phyloP scores from a whole-genome alignment of 176 grass and related monocot species.

The Guadua angustifolia region DNA sequence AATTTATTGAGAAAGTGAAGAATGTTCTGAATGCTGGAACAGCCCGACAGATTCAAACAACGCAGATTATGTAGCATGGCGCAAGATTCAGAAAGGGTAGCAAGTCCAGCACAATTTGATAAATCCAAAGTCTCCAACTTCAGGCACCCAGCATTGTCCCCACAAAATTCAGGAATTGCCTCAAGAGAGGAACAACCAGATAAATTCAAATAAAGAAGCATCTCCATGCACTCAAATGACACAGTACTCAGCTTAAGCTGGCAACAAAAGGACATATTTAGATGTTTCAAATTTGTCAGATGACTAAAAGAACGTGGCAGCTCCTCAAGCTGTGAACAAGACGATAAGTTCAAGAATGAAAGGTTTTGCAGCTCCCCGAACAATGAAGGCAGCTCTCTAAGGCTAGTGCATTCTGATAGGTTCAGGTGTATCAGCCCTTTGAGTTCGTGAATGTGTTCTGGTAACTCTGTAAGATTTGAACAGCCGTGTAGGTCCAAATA shows the following conservation, averaged over 20 bases:
- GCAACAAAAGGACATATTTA: not conserved
- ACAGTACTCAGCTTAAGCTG: not conserved
- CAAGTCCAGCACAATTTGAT: constrained; percentile 4
- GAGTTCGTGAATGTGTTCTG: not conserved
- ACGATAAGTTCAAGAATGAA: not conserved
- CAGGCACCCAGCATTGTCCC: not conserved
- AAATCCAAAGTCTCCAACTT: not conserved
- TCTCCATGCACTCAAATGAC: not conserved
- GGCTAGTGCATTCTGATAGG: constrained; percentile 10
- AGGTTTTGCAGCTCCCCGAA: not conserved
- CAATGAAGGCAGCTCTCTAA: not conserved
- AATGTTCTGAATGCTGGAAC: not conserved
- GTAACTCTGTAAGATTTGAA: not conserved
- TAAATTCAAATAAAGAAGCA: not conserved
- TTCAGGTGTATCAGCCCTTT: not conserved
- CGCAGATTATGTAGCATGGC: not conserved
- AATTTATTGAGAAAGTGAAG: not conserved
- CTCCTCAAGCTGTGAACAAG: not conserved
- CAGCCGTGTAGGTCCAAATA: constrained; percentile 27
- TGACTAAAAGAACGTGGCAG: not conserved
- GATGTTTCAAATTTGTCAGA: not conserved
- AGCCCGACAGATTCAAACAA: not conserved
- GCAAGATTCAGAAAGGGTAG: not conserved
- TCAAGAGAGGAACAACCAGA: constrained; percentile 9
- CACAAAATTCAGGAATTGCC: not conserved